phyloP scores from a whole-genome alignment of 306 rosid species.

The Citrullus amarus region DNA sequence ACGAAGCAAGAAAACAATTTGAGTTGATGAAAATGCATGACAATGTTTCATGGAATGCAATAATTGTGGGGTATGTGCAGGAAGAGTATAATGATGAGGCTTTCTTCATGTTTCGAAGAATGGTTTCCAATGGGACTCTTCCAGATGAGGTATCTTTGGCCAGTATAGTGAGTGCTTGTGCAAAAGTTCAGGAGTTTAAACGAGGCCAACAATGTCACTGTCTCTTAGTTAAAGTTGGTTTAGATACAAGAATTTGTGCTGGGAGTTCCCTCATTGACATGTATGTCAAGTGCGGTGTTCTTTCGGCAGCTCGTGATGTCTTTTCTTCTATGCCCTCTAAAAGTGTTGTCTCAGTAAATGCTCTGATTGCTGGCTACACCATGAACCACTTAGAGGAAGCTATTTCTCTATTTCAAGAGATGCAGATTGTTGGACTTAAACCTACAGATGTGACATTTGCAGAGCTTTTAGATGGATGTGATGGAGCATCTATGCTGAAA shows the following conservation, averaged over 20 bases:
- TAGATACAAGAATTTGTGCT: not conserved
- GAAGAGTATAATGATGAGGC: not conserved
- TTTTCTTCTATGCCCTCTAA: not conserved
- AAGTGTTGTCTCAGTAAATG: not conserved
- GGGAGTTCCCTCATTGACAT: slow-evolving; percentile 5
- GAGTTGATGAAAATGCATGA: slow-evolving; percentile 1
- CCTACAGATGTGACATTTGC: slow-evolving; percentile 1
- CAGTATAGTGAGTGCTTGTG: slow-evolving; percentile 2
- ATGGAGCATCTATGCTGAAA: not conserved
- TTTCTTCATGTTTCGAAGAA: not conserved
- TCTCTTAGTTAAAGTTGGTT: slow-evolving; percentile 3
- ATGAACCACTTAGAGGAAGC: not conserved
- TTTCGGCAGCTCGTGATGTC: not conserved
- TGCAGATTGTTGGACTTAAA: not conserved
- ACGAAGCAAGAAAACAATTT: slow-evolving; percentile 1
- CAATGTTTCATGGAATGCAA: slow-evolving; percentile 7
- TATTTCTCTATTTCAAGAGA: not conserved
- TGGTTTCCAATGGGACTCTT: not conserved
- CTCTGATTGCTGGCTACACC: not conserved
- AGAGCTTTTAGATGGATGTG: slow-evolving; percentile 2
- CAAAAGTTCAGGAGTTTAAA: not conserved
- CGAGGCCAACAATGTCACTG: not conserved
- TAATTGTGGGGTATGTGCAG: slow-evolving; percentile 1
- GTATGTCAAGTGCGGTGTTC: not conserved
- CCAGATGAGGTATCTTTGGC: slow-evolving; percentile 5